These are phyloP conservation scores for Scheffersomyces illinoinensis DNA, from an alignment of 1,139 yeast species.

Conservation along the genomic window DNA sequence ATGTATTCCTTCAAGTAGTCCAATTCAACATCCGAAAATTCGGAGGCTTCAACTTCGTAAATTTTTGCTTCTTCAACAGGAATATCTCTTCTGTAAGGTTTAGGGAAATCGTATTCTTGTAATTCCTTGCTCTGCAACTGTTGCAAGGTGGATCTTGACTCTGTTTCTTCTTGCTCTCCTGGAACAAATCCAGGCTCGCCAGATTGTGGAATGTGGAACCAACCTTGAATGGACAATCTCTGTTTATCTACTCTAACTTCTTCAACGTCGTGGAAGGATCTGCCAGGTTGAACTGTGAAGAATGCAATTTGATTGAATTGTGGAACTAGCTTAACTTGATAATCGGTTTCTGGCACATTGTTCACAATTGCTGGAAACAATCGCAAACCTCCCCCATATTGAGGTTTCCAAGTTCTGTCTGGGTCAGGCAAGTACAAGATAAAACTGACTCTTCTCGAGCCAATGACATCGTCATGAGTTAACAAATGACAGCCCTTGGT, in stretches of 20 bases:
- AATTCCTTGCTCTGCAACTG: conserved; percentile 77
- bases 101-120: conserved; percentile 83
- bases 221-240: conserved; percentile 90
- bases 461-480: conserved; percentile 97
- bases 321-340: conserved; percentile 70
- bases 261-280: conserved; percentile 96
- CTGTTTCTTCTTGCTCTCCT: conserved; percentile 78
- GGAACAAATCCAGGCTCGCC: conserved; percentile 85
- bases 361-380: conserved; percentile 84
- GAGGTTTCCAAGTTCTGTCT: conserved; percentile 79
- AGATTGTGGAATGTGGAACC: conserved; percentile 96
- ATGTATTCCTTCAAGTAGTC: conserved; percentile 53
- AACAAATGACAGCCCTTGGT: conserved; percentile 90
- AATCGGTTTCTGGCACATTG: conserved; percentile 86
- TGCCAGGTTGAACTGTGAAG: conserved; percentile 94
- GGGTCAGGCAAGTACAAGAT: conserved; percentile 93
- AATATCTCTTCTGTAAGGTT: conserved; percentile 40
- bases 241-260: conserved; percentile 91
- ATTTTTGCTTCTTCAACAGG: conserved; percentile 26
- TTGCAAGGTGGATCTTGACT: conserved; percentile 75
- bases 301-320: conserved; percentile 96
- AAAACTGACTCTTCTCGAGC: conserved; percentile 89
- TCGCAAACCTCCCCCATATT: conserved; percentile 90
- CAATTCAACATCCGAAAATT: conserved; percentile 36
- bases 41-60: conserved; percentile 18